A percentile compares a stretch with the other conserved stretches of the same genome.
phyloP scores from a whole-genome alignment of 768 basidiomycete genomes.

The Pulveroboletus sp. region DNA sequence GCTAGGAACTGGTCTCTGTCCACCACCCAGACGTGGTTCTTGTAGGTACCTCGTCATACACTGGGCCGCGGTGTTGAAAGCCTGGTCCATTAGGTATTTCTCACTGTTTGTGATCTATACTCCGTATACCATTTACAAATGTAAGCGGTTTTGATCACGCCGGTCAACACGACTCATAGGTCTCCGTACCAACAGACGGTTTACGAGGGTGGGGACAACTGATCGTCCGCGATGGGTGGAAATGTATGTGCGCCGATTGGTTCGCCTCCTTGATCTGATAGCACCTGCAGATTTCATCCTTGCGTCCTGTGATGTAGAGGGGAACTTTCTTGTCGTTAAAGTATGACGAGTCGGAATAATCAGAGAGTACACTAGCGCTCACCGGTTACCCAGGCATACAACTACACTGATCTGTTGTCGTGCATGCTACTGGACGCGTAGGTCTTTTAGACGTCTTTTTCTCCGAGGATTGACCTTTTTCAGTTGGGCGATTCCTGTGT shows the following conservation, averaged over 20 bases:
- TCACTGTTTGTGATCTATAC: conserved; percentile 72
- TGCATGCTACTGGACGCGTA: conserved; percentile 92
- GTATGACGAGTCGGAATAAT: conserved; percentile 26
- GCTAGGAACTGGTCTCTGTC: conserved; percentile 65
- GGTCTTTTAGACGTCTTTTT: conserved; percentile 17
- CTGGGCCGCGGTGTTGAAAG: neutral
- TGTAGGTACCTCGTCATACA: conserved; percentile 44
- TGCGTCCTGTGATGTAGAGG: conserved; percentile 80
- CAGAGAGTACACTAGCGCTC: neutral
- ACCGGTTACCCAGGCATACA: conserved; percentile 51
- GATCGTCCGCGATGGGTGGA: conserved; percentile 76
- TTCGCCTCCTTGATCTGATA: conserved; percentile 3
- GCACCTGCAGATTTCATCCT: conserved; percentile 60
- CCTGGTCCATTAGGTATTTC: conserved; percentile 54
- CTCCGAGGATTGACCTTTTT: neutral
- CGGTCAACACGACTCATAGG: neutral
- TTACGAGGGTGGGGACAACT: conserved; percentile 77
- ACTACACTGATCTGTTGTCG: conserved; percentile 82
- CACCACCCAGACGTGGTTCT: conserved; percentile 79
- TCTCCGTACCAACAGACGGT: conserved; percentile 50
- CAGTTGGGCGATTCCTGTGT: conserved; percentile 87
- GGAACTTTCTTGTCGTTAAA: conserved; percentile 82
- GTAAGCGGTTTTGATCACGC: conserved; percentile 37
- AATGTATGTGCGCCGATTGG: conserved; percentile 48
- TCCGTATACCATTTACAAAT: conserved; percentile 86